phyloP scores from a whole-genome alignment of 2,329 filamentous ascomycete species.

The Aspergillus niger region DNA sequence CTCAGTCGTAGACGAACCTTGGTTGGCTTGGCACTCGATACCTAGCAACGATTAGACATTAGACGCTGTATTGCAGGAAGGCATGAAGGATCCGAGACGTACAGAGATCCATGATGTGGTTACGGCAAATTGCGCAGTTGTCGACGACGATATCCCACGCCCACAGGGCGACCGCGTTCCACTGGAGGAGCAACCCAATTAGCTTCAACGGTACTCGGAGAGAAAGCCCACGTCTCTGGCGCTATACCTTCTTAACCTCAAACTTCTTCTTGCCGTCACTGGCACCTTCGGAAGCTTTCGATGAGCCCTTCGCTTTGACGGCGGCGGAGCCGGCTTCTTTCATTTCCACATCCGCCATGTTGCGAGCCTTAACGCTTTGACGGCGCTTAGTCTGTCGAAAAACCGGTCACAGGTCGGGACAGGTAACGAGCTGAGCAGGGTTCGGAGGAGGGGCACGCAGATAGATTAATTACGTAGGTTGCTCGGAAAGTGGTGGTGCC shows the following conservation, averaged over 20 bases:
- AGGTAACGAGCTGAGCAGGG: background rate
- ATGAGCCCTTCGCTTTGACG: constrained; percentile 56
- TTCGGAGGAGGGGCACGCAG: constrained; percentile 13
- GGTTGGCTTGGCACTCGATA: constrained; percentile 98
- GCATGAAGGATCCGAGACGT: constrained; percentile 36
- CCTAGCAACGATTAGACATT: constrained; percentile 52
- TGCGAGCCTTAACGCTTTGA: background rate
- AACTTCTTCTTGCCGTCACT: constrained; percentile 86
- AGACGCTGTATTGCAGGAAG: constrained; percentile 17
- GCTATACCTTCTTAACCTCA: constrained; percentile 91
- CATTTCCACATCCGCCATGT: constrained; percentile 97
- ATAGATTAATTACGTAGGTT: constrained; percentile 22
- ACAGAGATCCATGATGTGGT: constrained; percentile 99
- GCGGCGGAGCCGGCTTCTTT: constrained; percentile 70
- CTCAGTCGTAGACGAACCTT: constrained; percentile 93
- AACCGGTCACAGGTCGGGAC: background rate
- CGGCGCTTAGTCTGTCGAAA: background rate
- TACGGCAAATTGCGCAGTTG: constrained; percentile 98
- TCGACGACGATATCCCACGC: constrained; percentile 99
- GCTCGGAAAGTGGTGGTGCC: constrained; percentile 1
- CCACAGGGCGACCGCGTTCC: constrained; percentile 98
- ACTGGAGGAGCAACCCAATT: constrained; percentile 58
- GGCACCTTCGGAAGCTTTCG: constrained; percentile 55
- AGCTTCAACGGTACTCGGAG: constrained; percentile 1
- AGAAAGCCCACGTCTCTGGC: background rate